Conservation (phyloP, 495 filamentous ascomycete genomes). For the Hypomontagnella submonticulosa region DNA sequence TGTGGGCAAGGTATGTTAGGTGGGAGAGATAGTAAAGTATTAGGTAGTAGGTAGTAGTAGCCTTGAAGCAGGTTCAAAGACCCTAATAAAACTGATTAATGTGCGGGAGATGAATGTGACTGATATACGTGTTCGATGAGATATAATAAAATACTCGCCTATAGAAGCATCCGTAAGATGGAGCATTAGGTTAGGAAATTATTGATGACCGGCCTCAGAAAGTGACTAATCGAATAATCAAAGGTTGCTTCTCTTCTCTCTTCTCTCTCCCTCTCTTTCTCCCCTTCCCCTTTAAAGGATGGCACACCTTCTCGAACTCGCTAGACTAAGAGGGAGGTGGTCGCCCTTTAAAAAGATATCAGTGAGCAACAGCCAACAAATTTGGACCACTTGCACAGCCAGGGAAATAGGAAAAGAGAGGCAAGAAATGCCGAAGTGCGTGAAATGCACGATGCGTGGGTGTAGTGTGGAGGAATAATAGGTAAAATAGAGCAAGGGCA, state of each 20-base stretch:
- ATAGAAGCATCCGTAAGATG: slow-evolving; percentile 45
- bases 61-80: slow-evolving; percentile 24
- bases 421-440: too few species aligned
- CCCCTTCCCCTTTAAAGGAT: neutral
- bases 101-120: slow-evolving; percentile 35
- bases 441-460: too few species aligned
- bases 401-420: too few species aligned
- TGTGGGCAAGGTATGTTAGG: too few species aligned
- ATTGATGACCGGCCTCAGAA: slow-evolving; percentile 41
- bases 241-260: slow-evolving; percentile 3
- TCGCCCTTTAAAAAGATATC: slow-evolving; percentile 1
- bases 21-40: neutral
- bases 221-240: slow-evolving; percentile 44
- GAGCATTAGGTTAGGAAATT: slow-evolving; percentile 39
- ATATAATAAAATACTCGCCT: slow-evolving; percentile 45
- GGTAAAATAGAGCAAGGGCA: too few species aligned
- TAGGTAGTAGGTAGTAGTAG: neutral
- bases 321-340: slow-evolving; percentile 10
- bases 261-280: slow-evolving; percentile 9
- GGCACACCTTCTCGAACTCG: neutral
- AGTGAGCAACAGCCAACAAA: neutral
- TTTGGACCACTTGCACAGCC: too few species aligned
- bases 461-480: too few species aligned
- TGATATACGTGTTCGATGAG: slow-evolving; percentile 46
- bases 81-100: slow-evolving; percentile 38